Evolutionary conservation across 1,139 yeast species (phyloP), one percentile per base, ranked within the genome.

Genomic region (Yamadazyma oceani): DNA sequence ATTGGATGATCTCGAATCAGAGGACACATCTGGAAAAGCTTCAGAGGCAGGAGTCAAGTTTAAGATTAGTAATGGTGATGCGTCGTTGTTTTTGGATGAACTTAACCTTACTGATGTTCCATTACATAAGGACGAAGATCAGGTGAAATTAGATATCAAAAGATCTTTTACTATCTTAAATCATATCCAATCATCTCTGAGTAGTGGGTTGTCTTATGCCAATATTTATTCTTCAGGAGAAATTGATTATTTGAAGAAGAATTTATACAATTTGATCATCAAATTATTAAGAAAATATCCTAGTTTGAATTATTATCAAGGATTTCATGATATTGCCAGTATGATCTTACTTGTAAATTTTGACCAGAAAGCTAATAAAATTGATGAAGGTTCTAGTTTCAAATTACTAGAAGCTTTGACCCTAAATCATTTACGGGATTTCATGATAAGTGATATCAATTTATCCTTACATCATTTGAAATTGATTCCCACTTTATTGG

Each of bases 301-400:
- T 0, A 51, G 60, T 8, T 64, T 90, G 32, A 68, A 78, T 42
- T 92, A 92, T 58, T 92, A 88, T 56, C 98, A 92, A 60, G 98
- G 98, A 0, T 88, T 76, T 55, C 97, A 92, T 60, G 97, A 92
- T 54, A 68, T 90, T 26, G 90, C 89, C 2, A 75, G 86, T 35
- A 72, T 85, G 8, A 64, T 86, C n/a, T 62, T 85, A 15, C 52
- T 82, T 15, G 75, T 83, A 0, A 78, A 78, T 49, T 66, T 62
- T 11, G 40, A 50, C 24, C 50, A 49, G 7, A 45, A 41, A 15
- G 41, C 50, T 4, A 47, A 50, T 4, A 53, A 51, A 38, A 32
- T 54, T 14, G 57, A 69, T 32, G 72, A 69, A 33, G 66, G 60
- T 10, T 45, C 58, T 24, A 75, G 83, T 0, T 70, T 73, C 44